Percentiles rank a stretch among this genome's conserved stretches.
Conservation (phyloP, 78 protist species). For the Cavenderia fasciculata region DNA sequence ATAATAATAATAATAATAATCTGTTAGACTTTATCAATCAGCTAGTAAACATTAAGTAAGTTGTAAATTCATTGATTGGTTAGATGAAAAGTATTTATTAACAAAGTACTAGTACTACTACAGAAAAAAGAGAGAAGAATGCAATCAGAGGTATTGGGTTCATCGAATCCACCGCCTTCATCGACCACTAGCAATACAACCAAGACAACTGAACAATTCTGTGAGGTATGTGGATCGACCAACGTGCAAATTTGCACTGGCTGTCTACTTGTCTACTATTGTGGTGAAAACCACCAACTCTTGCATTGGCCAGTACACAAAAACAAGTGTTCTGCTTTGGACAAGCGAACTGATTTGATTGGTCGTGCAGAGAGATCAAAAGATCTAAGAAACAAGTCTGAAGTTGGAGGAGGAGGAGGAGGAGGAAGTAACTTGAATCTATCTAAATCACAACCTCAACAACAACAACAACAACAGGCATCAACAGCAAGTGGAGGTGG, state of each 20-base stretch:
- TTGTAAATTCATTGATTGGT: too few relatives aligned
- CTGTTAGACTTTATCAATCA: too few relatives aligned
- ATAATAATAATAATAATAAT: too few relatives aligned
- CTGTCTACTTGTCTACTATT: constrained; percentile 41
- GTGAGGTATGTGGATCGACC: constrained; percentile 29
- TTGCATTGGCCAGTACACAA: constrained; percentile 44
- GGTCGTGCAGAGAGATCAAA: constrained; percentile 48
- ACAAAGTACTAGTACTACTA: too few relatives aligned
- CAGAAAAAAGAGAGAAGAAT: too few relatives aligned
- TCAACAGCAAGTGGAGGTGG: not conserved
- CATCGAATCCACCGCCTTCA: too few relatives aligned
- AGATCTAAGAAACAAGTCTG: not conserved
- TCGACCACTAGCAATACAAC: too few relatives aligned
- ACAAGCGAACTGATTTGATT: constrained; percentile 15
- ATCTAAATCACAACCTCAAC: not conserved
- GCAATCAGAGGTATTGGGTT: too few relatives aligned
- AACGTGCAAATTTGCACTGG: constrained; percentile 49
- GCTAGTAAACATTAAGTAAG: too few relatives aligned
- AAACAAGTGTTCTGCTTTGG: not conserved
- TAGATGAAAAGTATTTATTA: too few relatives aligned
- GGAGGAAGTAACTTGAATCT: not conserved
- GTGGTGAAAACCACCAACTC: constrained; percentile 47
- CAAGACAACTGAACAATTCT: too few relatives aligned
- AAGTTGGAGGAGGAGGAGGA: not conserved
- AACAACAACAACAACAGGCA: not conserved